These are phyloP conservation scores for Saitozyma sp. DNA, from an alignment of 768 basidiomycete genomes.

Conservation along the genomic window DNA sequence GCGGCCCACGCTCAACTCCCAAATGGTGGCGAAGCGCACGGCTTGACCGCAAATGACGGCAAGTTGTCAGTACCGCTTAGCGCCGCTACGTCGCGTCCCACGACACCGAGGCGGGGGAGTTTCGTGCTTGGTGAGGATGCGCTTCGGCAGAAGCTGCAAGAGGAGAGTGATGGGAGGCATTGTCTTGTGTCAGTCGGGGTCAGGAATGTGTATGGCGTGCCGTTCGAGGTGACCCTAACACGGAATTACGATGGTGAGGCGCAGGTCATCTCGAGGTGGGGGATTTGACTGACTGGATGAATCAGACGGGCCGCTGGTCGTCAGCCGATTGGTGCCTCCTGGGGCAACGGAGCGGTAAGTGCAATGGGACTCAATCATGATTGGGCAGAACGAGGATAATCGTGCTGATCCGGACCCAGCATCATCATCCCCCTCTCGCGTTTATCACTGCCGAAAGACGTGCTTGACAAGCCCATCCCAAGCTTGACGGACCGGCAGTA, in stretches of 20 bases:
- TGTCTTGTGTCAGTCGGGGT: slow-evolving; percentile 88
- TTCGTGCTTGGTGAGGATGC: slow-evolving; percentile 18
- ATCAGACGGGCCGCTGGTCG: slow-evolving; percentile 7
- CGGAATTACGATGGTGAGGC: slow-evolving; percentile 63
- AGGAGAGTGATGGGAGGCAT: slow-evolving; percentile 62
- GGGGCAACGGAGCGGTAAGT: slow-evolving; percentile 78
- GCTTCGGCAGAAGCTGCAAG: slow-evolving; percentile 38
- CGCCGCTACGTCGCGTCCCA: neutral
- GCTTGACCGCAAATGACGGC: too few relatives aligned
- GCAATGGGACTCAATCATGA: too few relatives aligned
- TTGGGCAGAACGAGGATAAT: too few relatives aligned
- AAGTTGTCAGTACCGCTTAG: too few relatives aligned
- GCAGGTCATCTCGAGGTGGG: neutral
- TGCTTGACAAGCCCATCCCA: slow-evolving; percentile 71
- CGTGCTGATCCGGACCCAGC: neutral
- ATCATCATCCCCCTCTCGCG: slow-evolving; percentile 60
- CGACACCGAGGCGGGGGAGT: neutral
- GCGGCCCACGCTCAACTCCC: neutral
- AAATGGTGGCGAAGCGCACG: neutral
- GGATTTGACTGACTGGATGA: neutral
- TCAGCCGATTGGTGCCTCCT: slow-evolving; percentile 70
- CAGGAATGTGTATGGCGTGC: slow-evolving; percentile 84
- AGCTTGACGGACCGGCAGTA: slow-evolving; percentile 86
- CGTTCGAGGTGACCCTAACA: slow-evolving; percentile 83
- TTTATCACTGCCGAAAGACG: slow-evolving; percentile 62